A percentile compares a stretch with the other conserved stretches of the same genome.
Evolutionary conservation across 345 rosid species (phyloP).

Genomic region (Cardiospermum halicacabum): DNA sequence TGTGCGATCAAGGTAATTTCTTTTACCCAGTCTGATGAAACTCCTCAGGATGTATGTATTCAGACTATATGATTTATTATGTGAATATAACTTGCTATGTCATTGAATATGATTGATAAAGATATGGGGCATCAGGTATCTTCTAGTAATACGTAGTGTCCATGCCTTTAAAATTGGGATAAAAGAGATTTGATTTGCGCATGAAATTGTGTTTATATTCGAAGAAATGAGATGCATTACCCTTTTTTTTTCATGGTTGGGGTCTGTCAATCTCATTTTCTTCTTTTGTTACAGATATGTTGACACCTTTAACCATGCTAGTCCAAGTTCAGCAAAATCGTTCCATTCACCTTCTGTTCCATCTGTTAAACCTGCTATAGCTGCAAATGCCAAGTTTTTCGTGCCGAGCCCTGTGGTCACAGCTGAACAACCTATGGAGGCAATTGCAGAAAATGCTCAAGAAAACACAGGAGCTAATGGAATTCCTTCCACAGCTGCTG

Average conservation of each 20-base stretch:
- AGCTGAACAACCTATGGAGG: conserved; percentile 42
- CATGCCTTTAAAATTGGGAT: neutral
- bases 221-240: neutral
- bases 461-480: conserved; percentile 35
- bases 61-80: neutral
- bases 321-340: conserved; percentile 42
- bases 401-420: conserved; percentile 52
- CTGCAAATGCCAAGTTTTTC: conserved; percentile 77
- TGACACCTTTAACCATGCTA: conserved; percentile 73
- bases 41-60: neutral
- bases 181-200: neutral
- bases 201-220: neutral
- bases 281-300: conserved; percentile 50
- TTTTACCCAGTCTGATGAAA: neutral
- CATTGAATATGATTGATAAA: neutral
- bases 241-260: neutral
- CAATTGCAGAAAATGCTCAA: conserved; percentile 43
- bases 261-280: neutral
- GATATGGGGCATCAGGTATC: no score
- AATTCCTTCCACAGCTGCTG: conserved; percentile 35
- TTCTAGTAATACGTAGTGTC: no score
- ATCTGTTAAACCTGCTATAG: conserved; percentile 59
- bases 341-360: conserved; percentile 68
- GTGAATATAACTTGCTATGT: no score
- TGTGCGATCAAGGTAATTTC: conserved; percentile 74